Evolutionary conservation across 2,329 filamentous ascomycete species (phyloP), one percentile per base, ranked within the genome.

Genomic region (Raffaelea albimanens): DNA sequence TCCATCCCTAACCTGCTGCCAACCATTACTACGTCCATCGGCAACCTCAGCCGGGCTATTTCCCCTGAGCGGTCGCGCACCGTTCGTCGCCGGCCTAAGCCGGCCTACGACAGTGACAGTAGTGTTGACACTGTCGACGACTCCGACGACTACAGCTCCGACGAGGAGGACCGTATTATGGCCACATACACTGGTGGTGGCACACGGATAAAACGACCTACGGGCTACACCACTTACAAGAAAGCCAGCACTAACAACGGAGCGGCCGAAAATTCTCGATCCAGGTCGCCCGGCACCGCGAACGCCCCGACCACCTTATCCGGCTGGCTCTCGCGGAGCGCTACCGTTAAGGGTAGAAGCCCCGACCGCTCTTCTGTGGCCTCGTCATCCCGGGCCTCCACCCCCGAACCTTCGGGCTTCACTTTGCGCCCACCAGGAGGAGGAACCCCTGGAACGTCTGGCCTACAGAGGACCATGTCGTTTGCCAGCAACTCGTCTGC

Each of bases 1-100:
- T 66, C 64, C 4, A 61, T 65, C 38, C 58, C 65, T 22, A 66
- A 60, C 53, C 53, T 63, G 46, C 55, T 65, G 46, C 59, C 64
- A 13, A 44, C 53, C 4, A 46, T 55, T 38, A 40, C 45, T 22
- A 45, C 51, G 20, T 49, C 53, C 20, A 49, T 52, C 20, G 47
- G 47, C 34, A 50, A 45, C 43, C 49, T 55, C 2, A 43, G 53
- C 20, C 53, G 53, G 2, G 52, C 53, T 40, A 53, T 55, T 10
- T 55, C 53, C 5, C 53, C 53, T 7, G 53, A 55, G 8, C 49
- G 52, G 16, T 39, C 46, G 10, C 16, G 40, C 20, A 25, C 21
- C n/a, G 10, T 42, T 10, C 47, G 43, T 16, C 43, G 38, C 11
- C 47, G 22, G 22, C 43, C 48, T 14, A 51, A 50, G 3, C 45